Percentiles rank a stretch among this genome's conserved stretches.
phyloP scores from a whole-genome alignment of 805 yeast species.

The Metschnikowia sp. region DNA sequence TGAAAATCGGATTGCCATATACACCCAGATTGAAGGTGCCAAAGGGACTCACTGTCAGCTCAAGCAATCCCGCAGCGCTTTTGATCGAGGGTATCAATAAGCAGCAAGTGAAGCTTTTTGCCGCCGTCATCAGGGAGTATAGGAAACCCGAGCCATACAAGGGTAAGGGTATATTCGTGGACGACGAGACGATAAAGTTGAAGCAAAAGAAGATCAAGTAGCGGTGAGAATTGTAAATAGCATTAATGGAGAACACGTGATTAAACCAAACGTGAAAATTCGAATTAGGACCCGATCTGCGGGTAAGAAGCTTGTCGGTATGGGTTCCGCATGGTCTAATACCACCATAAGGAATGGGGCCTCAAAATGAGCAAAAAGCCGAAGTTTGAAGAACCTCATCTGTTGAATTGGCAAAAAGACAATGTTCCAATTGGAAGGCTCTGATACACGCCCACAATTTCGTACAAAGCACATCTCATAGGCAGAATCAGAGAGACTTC shows the following conservation, averaged over 20 bases:
- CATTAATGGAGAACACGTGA: neutral
- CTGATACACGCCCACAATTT: too few relatives aligned
- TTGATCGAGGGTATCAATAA: slow-evolving; percentile 84
- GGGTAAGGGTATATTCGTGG: slow-evolving; percentile 94
- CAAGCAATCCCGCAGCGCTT: slow-evolving; percentile 84
- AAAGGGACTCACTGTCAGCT: slow-evolving; percentile 63
- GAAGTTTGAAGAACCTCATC: too few relatives aligned
- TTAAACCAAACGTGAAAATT: neutral
- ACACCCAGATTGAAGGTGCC: slow-evolving; percentile 78
- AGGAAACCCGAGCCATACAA: slow-evolving; percentile 98
- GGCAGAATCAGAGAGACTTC: too few relatives aligned
- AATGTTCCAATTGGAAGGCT: too few relatives aligned
- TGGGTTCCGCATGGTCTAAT: too few relatives aligned
- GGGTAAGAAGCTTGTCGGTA: too few relatives aligned
- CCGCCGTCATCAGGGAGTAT: slow-evolving; percentile 79
- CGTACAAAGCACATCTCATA: too few relatives aligned
- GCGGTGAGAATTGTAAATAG: slow-evolving; percentile 10
- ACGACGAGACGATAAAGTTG: slow-evolving; percentile 84
- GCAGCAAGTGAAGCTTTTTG: slow-evolving; percentile 83
- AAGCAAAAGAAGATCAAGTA: slow-evolving; percentile 93
- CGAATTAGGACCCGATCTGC: too few relatives aligned
- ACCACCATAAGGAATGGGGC: too few relatives aligned
- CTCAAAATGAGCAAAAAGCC: too few relatives aligned
- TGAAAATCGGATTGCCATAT: slow-evolving; percentile 87
- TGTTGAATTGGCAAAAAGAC: too few relatives aligned